Evolutionary conservation across 2,329 filamentous ascomycete genomes (phyloP), one percentile per base, ranked within the genome.

Genomic region (Pyrenophora seminiperda): DNA sequence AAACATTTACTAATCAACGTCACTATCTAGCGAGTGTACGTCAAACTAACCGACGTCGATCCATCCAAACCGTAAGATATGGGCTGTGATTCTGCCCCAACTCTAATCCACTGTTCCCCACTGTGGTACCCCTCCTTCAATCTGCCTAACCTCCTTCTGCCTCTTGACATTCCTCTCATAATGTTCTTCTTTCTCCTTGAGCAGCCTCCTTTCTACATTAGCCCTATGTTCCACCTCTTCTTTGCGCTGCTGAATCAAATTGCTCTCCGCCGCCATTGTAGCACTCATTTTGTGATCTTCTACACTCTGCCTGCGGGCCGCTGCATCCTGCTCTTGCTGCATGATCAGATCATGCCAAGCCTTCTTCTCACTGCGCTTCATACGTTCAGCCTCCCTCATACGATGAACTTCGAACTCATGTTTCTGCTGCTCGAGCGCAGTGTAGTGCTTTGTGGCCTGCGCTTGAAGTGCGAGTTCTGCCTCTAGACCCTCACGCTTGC

Each of bases 131-230:
- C 36, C 33, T 6, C 61, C 59, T 31, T 71, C 66, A 53, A 71
- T 68, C 34, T 67, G 56, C 27, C 61, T 67, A 9, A 70, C 36
- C 47, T 60, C 54, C 54, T 62, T 63, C 56, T 72, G 68, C 49
- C 66, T 63, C 47, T 56, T 59, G 2, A 68, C 61, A 56, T 72
- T 72, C 50, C 62, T 51, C 39, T 70, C 63, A 52, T 64, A 70
- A 47, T 68, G 31, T 30, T 70, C 60, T 37, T 72, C 68, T 51
- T 70, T 72, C 38, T 70, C 67, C 56, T 61, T 61, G 9, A 72
- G 27, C 54, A 63, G 54, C 22, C 55, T 50, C 32, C 60, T 55
- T 54, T 72, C 70, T 17, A 67, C 53, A 2, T 40, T 53, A 0
- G 56, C 58, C 11, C 64, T 49, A 45, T 70, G 61, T 39, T 71